Percentiles rank a stretch among this genome's conserved stretches.
phyloP scores from a whole-genome alignment of 2,329 filamentous ascomycete species.

The Monilinia polystroma region DNA sequence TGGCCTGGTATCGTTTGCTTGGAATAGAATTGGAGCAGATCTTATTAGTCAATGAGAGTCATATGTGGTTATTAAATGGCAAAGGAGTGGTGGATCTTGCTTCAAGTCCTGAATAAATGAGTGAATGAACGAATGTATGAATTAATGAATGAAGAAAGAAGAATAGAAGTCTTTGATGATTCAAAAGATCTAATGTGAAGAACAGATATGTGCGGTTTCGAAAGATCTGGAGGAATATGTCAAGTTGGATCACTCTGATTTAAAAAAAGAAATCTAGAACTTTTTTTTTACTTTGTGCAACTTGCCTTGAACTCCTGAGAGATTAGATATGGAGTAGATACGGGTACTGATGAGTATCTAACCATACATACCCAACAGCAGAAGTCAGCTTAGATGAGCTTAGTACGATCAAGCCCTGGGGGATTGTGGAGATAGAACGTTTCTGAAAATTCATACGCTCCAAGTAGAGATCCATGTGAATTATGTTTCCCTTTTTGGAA shows the following conservation, averaged over 20 bases:
- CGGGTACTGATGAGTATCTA: no score
- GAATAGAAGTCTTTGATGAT: no score
- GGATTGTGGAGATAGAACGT: no score
- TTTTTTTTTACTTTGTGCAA: neutral
- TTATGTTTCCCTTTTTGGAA: no score
- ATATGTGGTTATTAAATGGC: neutral
- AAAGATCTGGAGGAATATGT: neutral
- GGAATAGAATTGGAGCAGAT: neutral
- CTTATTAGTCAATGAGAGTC: conserved; percentile 6
- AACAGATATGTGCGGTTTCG: no score
- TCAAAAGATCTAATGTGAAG: no score
- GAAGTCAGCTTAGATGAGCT: no score
- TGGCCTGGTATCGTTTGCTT: neutral
- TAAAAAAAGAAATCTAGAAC: conserved; percentile 1
- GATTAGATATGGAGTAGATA: neutral
- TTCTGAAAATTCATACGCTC: no score
- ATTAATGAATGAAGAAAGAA: neutral
- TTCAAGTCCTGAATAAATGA: neutral
- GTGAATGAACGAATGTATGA: neutral
- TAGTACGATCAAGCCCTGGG: no score
- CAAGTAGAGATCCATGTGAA: no score
- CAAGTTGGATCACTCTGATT: neutral
- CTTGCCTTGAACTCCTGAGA: neutral
- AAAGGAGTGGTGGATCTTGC: neutral
- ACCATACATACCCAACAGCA: no score